Evolutionary conservation across 345 rosid genomes (phyloP), one percentile per base, ranked within the genome.

Genomic region (Jatropha curcas): DNA sequence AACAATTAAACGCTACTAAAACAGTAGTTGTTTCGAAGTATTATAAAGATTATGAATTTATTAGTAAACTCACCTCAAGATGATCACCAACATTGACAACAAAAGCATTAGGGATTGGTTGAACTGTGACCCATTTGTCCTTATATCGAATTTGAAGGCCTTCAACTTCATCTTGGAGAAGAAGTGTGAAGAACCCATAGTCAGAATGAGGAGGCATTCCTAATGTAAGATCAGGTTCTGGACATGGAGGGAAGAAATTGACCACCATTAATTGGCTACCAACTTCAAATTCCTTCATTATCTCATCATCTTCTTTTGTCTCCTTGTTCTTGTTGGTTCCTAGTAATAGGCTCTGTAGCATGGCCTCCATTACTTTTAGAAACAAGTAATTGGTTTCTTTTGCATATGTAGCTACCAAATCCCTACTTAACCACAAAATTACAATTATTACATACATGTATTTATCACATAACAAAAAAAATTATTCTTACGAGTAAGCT

Each of bases 151-250:
- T 84, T 71, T 93, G 97, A 34, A 91, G 77, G 14, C 98, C 96
- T 71, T 88, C 76, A 10, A 91, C 96, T 11, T 88, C 85, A 57
- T 93, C 98, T 78, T 91, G 98, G 63, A 93, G 97, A 16, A 93
- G 85, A 58, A 93, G 92, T 1, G 98, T 93, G 64, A 93, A 84
- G 80, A 91, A 86, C 2, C 98, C 98, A 57, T 89, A 93, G 37
- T 93, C 98, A 4, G 98, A 91, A 82, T 91, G 98, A 0, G 98
- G 96, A 1, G 98, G 98, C 91, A 93, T 91, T 67, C 98, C 97
- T 3, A 93, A 76, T 4, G 98, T 93, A 39, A 91, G 82, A 50
- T 91, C 90, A 9, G 98, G 98, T 67, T 93, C 88, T 7, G 97
- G 98, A 64, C 98, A 93, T 24, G 84, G 87, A 16, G 98, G 98